phyloP scores from a whole-genome alignment of 768 basidiomycete species.

The Gymnopilus dilepis region DNA sequence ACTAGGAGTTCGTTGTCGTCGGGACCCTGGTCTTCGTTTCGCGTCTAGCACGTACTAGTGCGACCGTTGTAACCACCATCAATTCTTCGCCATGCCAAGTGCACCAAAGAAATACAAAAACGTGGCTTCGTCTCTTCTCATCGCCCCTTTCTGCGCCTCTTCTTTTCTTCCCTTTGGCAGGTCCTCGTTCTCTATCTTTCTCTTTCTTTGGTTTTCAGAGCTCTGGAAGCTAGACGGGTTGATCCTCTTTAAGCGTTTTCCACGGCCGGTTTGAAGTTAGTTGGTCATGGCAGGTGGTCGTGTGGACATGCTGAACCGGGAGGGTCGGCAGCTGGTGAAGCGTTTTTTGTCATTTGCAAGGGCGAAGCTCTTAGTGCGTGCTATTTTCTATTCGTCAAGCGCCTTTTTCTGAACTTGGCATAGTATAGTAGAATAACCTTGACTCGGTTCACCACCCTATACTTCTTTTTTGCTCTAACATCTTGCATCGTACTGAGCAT shows the following conservation, averaged over 20 bases:
- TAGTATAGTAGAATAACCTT: slow-evolving; percentile 55
- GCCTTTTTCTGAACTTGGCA: not conserved
- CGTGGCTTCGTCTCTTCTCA: not conserved
- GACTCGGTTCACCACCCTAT: slow-evolving; percentile 53
- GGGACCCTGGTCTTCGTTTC: not conserved
- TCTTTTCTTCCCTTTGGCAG: slow-evolving; percentile 5
- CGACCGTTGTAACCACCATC: slow-evolving; percentile 10
- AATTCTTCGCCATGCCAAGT: slow-evolving; percentile 1
- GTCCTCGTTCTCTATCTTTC: slow-evolving; percentile 8
- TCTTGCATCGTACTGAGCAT: slow-evolving; percentile 45
- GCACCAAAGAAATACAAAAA: not conserved
- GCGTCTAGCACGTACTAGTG: not conserved
- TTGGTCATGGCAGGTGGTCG: not conserved
- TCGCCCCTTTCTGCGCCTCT: not conserved
- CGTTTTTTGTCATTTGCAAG: slow-evolving; percentile 28
- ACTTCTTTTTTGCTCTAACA: slow-evolving; percentile 51
- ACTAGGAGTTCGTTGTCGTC: not conserved
- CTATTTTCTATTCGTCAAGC: not conserved
- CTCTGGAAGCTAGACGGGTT: slow-evolving; percentile 1
- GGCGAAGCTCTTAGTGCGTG: slow-evolving; percentile 36
- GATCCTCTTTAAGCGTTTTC: not conserved
- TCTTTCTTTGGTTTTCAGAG: not conserved
- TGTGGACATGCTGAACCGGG: slow-evolving; percentile 5
- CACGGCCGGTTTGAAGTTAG: not conserved
- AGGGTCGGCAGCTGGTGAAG: slow-evolving; percentile 25